phyloP scores from a whole-genome alignment of 2,329 filamentous ascomycete species.

The Talaromyces sp. region DNA sequence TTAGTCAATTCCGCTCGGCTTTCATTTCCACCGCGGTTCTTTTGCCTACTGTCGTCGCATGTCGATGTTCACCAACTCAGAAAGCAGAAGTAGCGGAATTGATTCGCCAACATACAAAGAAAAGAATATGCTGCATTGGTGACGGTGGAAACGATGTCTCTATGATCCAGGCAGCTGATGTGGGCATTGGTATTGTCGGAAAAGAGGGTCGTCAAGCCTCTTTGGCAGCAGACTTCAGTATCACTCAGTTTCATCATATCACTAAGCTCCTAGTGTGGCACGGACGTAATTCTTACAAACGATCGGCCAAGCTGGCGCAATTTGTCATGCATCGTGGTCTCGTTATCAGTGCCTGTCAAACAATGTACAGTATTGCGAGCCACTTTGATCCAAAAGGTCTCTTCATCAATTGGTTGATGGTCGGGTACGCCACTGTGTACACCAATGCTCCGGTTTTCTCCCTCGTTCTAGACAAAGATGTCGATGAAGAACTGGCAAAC shows the following conservation, averaged over 20 bases:
- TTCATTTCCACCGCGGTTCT: slow-evolving; percentile 87
- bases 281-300: slow-evolving; percentile 94
- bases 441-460: slow-evolving; percentile 91
- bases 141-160: slow-evolving; percentile 97
- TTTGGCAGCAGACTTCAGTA: slow-evolving; percentile 92
- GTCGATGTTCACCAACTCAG: slow-evolving; percentile 92
- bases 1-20: slow-evolving; percentile 73
- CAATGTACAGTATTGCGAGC: slow-evolving; percentile 91
- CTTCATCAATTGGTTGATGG: slow-evolving; percentile 94
- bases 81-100: slow-evolving; percentile 91
- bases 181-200: slow-evolving; percentile 95
- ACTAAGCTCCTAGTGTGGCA: slow-evolving; percentile 99
- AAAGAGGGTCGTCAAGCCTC: slow-evolving; percentile 96
- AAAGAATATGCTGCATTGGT: slow-evolving; percentile 94
- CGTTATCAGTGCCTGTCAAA: slow-evolving; percentile 93
- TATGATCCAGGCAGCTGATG: slow-evolving; percentile 98
- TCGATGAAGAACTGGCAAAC: slow-evolving; percentile 88
- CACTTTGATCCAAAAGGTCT: slow-evolving; percentile 90
- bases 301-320: slow-evolving; percentile 89
- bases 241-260: slow-evolving; percentile 90
- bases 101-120: slow-evolving; percentile 87
- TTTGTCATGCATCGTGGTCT: slow-evolving; percentile 97
- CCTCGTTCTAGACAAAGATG: slow-evolving; percentile 88
- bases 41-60: slow-evolving; percentile 89
- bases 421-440: slow-evolving; percentile 94